These are phyloP conservation scores for Pestalotiopsis sp. DNA, from an alignment of 2,329 filamentous ascomycete genomes.

Conservation along the genomic window DNA sequence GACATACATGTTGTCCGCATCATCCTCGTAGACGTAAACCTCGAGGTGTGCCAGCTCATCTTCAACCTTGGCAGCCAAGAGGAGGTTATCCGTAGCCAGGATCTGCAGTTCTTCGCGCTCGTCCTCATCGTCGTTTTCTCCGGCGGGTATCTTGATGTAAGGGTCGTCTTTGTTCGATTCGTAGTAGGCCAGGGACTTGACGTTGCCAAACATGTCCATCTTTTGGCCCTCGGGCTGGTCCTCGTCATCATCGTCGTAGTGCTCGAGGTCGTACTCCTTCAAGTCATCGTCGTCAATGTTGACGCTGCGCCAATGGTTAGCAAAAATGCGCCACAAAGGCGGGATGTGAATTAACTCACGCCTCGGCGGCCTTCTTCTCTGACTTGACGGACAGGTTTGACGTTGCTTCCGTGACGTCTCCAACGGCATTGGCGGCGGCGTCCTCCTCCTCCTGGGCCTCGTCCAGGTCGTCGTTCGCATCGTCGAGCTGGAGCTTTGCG, in stretches of 20 bases:
- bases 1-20: conserved; percentile 94
- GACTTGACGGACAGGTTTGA: conserved; percentile 14
- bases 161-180: conserved; percentile 93
- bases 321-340: too few relatives aligned
- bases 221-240: conserved; percentile 67
- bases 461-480: conserved; percentile 84
- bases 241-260: conserved; percentile 86
- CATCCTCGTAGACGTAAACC: conserved; percentile 96
- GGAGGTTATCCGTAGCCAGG: conserved; percentile 86
- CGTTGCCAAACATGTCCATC: conserved; percentile 92
- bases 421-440: conserved; percentile 21
- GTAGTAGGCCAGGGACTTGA: conserved; percentile 92
- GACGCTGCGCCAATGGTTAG: conserved; percentile 35
- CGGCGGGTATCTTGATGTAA: conserved; percentile 86
- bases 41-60: conserved; percentile 96
- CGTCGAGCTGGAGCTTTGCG: conserved; percentile 81
- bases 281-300: conserved; percentile 79
- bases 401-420: conserved; percentile 24
- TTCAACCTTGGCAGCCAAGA: conserved; percentile 91
- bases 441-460: conserved; percentile 61
- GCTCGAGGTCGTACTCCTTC: conserved; percentile 93
- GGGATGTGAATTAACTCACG: conserved; percentile 18
- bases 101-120: conserved; percentile 95
- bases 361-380: conserved; percentile 32
- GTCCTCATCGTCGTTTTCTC: conserved; percentile 75